Evolutionary conservation across 768 basidiomycete genomes (phyloP), one percentile per base, ranked within the genome.

Genomic region (Trametes cubensis): DNA sequence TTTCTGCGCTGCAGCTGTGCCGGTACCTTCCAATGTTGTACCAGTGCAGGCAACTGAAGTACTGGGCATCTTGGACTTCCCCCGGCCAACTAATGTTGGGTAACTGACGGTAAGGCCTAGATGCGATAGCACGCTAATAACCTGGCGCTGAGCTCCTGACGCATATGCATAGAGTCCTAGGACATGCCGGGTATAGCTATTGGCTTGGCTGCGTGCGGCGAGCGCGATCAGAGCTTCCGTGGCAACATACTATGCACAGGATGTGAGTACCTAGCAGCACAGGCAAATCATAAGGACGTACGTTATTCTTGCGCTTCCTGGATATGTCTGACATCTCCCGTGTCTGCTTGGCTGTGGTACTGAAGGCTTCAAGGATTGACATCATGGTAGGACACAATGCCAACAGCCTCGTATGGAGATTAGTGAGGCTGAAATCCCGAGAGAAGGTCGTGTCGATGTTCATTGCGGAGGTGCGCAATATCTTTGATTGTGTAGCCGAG

Each of bases 41-140:
- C 44, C 21, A 40, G n/a, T 21, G 2, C 21, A 17, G 39, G 17
- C 21, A 25, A 14, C 14, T 17, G 54, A 41, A 28, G 28, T 28
- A 28, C 13, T 41, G 20, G 38, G 15, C n/a, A 23, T 20, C 2
- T 20, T 17, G 42, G 26, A 10, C 30, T 18, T 52, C 18, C 70
- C 65, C 17, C 58, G 69, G 1, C 67, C 59, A 0, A 70, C 58
- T 26, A 76, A 26, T 26, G 61, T 68, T 4, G 63, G 59, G 56
- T 77, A 78, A 61, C 75, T 76, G 46, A 72, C 70, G 0, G 65
- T 67, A 11, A 75, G 23, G 0, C 76, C 75, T 2, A 76, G 44
- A 23, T 67, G 64, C 2, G 72, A 70, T 2, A 77, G 40, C 11
- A 77, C 69, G 6, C 66, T 49, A 7, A 77, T 72, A 0, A 68